phyloP scores from a whole-genome alignment of 2,329 filamentous ascomycete genomes.

The Phialophora expanda region DNA sequence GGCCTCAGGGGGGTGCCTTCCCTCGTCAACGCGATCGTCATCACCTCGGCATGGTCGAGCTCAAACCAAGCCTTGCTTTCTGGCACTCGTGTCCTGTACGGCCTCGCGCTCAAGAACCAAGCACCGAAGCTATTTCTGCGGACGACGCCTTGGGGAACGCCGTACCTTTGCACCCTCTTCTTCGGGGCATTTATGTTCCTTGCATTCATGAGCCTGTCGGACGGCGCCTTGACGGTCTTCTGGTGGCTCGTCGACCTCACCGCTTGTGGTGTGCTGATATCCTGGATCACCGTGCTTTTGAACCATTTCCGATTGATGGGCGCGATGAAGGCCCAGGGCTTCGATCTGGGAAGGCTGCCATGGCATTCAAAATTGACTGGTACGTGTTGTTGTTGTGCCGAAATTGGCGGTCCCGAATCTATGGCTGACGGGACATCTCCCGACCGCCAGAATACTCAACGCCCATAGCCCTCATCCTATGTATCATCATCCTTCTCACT shows the following conservation, averaged over 20 bases:
- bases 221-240: conserved; percentile 66
- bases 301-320: conserved; percentile 64
- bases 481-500: conserved; percentile 70
- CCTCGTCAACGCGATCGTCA: conserved; percentile 50
- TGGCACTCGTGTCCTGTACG: conserved; percentile 47
- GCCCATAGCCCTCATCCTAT: conserved; percentile 63
- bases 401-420: background rate
- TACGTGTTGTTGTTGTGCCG: conserved; percentile 45
- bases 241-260: conserved; percentile 69
- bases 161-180: conserved; percentile 37
- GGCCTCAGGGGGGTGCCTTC: conserved; percentile 47
- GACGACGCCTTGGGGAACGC: conserved; percentile 37
- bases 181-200: conserved; percentile 39
- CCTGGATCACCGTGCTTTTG: conserved; percentile 65
- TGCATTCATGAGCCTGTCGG: conserved; percentile 40
- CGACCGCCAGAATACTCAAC: conserved; percentile 61
- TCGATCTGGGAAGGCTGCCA: conserved; percentile 58
- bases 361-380: conserved; percentile 69
- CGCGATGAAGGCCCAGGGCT: conserved; percentile 62
- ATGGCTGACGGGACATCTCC: background rate
- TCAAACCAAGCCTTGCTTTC: conserved; percentile 50
- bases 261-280: conserved; percentile 66
- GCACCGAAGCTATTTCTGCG: conserved; percentile 45
- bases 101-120: conserved; percentile 48
- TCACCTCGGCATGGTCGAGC: conserved; percentile 51